Conservation (phyloP, 2,329 filamentous ascomycete species). For the Cladosporium colombiae region DNA sequence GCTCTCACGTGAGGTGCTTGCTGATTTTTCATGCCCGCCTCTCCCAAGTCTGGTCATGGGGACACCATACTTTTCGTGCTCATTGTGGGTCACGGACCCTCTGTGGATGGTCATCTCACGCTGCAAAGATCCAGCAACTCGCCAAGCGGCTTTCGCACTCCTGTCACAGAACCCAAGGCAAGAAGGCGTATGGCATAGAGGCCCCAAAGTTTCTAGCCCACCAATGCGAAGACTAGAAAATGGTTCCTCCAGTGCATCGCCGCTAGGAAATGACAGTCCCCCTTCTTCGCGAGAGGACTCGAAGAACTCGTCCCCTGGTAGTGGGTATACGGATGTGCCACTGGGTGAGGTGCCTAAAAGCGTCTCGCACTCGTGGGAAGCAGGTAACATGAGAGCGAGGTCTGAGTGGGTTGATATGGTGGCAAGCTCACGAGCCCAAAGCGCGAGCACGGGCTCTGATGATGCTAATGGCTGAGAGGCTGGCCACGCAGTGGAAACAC, state of each 20-base stretch:
- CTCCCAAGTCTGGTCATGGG: slow-evolving; percentile 34
- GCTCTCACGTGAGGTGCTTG: slow-evolving; percentile 35
- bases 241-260: not conserved
- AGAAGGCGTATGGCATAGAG: slow-evolving; percentile 39
- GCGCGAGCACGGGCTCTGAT: not conserved
- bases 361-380: slow-evolving; percentile 6
- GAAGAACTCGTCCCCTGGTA: not conserved
- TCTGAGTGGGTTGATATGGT: slow-evolving; percentile 17
- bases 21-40: slow-evolving; percentile 36
- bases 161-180: slow-evolving; percentile 36
- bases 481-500: not conserved
- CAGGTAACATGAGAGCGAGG: slow-evolving; percentile 18
- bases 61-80: slow-evolving; percentile 36
- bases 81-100: slow-evolving; percentile 38
- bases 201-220: slow-evolving; percentile 22
- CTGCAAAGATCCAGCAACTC: slow-evolving; percentile 35
- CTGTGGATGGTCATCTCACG: slow-evolving; percentile 39
- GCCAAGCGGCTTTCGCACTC: slow-evolving; percentile 37
- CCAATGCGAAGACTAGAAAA: not conserved
- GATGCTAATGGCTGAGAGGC: slow-evolving; percentile 6
- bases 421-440: not conserved
- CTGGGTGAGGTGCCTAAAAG: slow-evolving; percentile 17
- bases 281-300: not conserved
- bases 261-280: not conserved
- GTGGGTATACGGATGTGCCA: not conserved